A percentile compares a stretch with the other conserved stretches of the same genome.
These are phyloP conservation scores for Roridomyces roridus DNA, from an alignment of 768 basidiomycete species.

Conservation along the genomic window DNA sequence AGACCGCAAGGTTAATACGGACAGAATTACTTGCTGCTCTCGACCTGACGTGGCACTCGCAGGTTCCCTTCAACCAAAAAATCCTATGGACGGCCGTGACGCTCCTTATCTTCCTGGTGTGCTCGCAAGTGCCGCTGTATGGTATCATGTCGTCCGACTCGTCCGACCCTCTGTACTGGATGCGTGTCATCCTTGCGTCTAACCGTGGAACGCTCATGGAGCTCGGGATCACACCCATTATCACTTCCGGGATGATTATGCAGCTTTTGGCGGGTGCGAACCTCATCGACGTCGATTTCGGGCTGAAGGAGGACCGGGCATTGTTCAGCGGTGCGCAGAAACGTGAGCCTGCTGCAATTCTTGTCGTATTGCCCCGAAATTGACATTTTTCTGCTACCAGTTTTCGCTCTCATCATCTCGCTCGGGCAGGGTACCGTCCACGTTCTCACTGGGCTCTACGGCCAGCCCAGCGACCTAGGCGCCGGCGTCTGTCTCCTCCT, in stretches of 20 bases:
- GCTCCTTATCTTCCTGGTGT: conserved; percentile 98
- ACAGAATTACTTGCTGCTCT: conserved; percentile 9
- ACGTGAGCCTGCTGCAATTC: conserved; percentile 57
- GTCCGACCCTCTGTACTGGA: conserved; percentile 99
- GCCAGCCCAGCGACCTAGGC: conserved; percentile 90
- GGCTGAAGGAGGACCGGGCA: conserved; percentile 95
- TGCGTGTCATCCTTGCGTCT: conserved; percentile 98
- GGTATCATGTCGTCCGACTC: conserved; percentile 99
- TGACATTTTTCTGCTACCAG: background rate
- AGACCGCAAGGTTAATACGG: conserved; percentile 82
- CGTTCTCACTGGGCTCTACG: conserved; percentile 96
- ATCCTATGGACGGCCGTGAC: conserved; percentile 99
- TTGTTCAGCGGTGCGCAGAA: conserved; percentile 97
- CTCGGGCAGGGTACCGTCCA: conserved; percentile 97
- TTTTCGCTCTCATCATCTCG: conserved; percentile 95
- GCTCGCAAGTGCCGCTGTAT: conserved; percentile 98
- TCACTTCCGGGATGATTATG: conserved; percentile 99
- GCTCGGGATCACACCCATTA: conserved; percentile 96
- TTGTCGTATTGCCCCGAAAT: background rate
- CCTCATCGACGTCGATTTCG: conserved; percentile 97
- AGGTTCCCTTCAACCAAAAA: conserved; percentile 99
- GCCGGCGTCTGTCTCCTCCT: conserved; percentile 96
- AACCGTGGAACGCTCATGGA: conserved; percentile 99
- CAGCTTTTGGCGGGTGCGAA: conserved; percentile 98
- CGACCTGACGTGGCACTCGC: conserved; percentile 13